phyloP scores from a whole-genome alignment of 2,329 filamentous ascomycete genomes.

The Pseudogymnoascus sp. region DNA sequence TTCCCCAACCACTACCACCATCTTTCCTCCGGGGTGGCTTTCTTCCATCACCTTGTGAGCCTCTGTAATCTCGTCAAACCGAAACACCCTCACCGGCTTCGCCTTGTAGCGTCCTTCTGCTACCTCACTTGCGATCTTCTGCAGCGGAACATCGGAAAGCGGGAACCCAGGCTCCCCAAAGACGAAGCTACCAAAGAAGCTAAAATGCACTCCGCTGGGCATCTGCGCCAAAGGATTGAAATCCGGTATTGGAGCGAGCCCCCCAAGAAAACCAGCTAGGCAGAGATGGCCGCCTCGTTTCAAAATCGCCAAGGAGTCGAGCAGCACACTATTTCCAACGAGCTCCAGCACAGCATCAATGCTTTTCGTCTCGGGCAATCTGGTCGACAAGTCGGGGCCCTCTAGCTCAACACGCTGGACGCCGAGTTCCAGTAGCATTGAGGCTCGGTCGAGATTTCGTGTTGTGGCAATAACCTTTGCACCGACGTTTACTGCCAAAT shows the following conservation, averaged over 20 bases:
- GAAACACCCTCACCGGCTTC: not conserved
- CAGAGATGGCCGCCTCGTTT: conserved; percentile 16
- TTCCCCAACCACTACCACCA: not conserved
- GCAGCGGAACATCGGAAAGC: conserved; percentile 14
- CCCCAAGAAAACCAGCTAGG: conserved; percentile 19
- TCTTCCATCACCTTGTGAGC: not conserved
- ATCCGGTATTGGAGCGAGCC: conserved; percentile 14
- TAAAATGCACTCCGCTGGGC: conserved; percentile 17
- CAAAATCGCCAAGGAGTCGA: conserved; percentile 17
- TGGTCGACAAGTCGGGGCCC: conserved; percentile 4
- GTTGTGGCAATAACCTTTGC: conserved; percentile 22
- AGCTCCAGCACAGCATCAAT: conserved; percentile 15
- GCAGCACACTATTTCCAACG: conserved; percentile 15
- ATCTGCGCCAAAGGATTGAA: conserved; percentile 17
- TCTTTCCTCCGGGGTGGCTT: not conserved
- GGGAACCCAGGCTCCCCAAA: conserved; percentile 15
- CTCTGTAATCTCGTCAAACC: not conserved
- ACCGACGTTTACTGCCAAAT: conserved; percentile 32
- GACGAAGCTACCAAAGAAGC: conserved; percentile 16
- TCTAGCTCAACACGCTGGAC: conserved; percentile 14
- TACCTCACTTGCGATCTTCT: conserved; percentile 15
- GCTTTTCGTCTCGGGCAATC: not conserved
- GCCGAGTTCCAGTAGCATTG: conserved; percentile 12
- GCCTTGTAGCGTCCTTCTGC: conserved; percentile 14
- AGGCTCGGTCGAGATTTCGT: conserved; percentile 10